Conservation (phyloP, 179 eudicot genomes). For the Carnegiea gigantea region DNA sequence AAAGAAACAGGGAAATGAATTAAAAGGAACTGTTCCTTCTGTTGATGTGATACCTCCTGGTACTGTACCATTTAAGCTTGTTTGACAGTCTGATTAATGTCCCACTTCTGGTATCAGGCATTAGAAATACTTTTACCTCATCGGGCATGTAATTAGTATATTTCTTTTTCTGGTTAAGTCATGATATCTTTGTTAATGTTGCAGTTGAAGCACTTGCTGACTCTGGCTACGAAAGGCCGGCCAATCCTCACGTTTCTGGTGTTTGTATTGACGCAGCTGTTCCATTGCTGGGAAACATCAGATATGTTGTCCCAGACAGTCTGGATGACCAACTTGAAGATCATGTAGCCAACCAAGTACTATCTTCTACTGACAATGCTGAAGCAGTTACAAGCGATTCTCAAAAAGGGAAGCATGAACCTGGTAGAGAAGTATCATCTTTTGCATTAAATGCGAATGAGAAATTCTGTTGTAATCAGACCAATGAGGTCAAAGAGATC, state of each 20-base stretch:
- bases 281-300: slow-evolving; percentile 30
- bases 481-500: slow-evolving; percentile 16
- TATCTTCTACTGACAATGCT: slow-evolving; percentile 26
- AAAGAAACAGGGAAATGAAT: slow-evolving; percentile 29
- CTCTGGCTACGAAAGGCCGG: slow-evolving; percentile 34
- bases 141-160: background rate
- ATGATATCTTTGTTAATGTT: slow-evolving; percentile 18
- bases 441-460: slow-evolving; percentile 19
- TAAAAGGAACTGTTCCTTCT: slow-evolving; percentile 20
- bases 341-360: slow-evolving; percentile 24
- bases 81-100: slow-evolving; percentile 9
- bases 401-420: slow-evolving; percentile 21
- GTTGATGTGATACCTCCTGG: slow-evolving; percentile 38
- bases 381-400: slow-evolving; percentile 30
- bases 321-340: slow-evolving; percentile 44
- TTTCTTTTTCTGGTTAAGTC: background rate
- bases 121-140: background rate
- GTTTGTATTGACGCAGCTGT: slow-evolving; percentile 27
- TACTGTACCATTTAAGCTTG: slow-evolving; percentile 30
- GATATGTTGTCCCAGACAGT: slow-evolving; percentile 56
- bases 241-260: slow-evolving; percentile 16
- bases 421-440: slow-evolving; percentile 23
- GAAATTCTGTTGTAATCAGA: slow-evolving; percentile 24
- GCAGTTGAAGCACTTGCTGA: slow-evolving; percentile 39
- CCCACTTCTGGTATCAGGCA: slow-evolving; percentile 8